Percentiles rank a stretch among this genome's conserved stretches.
phyloP scores from a whole-genome alignment of 495 filamentous ascomycete genomes.

The Talaromyces thailandensis region DNA sequence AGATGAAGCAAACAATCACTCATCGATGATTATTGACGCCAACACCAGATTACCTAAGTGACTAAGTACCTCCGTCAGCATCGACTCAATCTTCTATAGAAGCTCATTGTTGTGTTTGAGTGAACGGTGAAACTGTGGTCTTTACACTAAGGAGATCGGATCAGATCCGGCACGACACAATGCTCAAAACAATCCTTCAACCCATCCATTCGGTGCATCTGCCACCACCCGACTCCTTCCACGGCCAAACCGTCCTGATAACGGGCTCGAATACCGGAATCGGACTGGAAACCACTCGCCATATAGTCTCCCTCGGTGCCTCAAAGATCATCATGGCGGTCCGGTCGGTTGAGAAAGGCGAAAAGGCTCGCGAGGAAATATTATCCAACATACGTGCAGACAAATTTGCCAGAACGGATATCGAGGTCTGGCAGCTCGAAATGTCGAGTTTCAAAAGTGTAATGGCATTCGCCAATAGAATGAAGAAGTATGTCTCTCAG shows the following conservation, averaged over 20 bases:
- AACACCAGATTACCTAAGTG: neutral
- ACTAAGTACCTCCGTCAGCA: neutral
- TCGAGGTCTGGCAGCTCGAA: conserved; percentile 48
- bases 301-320: conserved; percentile 34
- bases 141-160: too few species aligned
- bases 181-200: conserved; percentile 1
- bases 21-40: too few species aligned
- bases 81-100: neutral
- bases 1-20: neutral
- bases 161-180: neutral
- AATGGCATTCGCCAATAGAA: conserved; percentile 31
- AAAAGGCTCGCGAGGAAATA: conserved; percentile 33
- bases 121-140: neutral
- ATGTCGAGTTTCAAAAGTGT: conserved; percentile 42
- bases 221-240: neutral
- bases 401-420: conserved; percentile 11
- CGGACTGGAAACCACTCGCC: conserved; percentile 37
- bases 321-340: conserved; percentile 33
- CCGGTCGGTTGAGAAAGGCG: conserved; percentile 35
- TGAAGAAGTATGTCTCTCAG: conserved; percentile 13
- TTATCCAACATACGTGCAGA: conserved; percentile 22
- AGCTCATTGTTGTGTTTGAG: neutral
- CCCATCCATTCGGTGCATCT: neutral
- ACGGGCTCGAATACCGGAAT: conserved; percentile 39
- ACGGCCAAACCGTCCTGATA: conserved; percentile 21